Percentiles rank a stretch among this genome's conserved stretches.
phyloP scores from a whole-genome alignment of 2,329 filamentous ascomycete genomes.

The Talaromyces sp. region DNA sequence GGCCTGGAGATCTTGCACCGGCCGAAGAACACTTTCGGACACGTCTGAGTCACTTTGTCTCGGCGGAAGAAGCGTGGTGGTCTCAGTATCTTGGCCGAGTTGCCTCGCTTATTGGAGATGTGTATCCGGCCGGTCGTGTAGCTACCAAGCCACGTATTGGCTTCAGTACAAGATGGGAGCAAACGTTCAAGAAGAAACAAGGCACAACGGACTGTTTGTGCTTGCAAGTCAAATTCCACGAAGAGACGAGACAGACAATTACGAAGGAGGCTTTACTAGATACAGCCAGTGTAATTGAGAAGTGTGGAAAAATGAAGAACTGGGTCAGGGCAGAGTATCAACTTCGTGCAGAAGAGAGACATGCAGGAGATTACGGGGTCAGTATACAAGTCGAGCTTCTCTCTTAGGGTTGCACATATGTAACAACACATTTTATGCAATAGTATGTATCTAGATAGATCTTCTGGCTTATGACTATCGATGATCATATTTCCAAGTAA shows the following conservation, averaged over 20 bases:
- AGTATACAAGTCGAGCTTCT: slow-evolving; percentile 34
- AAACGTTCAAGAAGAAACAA: slow-evolving; percentile 39
- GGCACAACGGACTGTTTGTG: slow-evolving; percentile 42
- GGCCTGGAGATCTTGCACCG: slow-evolving; percentile 63
- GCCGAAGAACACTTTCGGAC: slow-evolving; percentile 55
- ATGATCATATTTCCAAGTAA: background rate
- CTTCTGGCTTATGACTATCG: background rate
- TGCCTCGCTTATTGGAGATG: slow-evolving; percentile 54
- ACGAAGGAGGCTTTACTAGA: slow-evolving; percentile 38
- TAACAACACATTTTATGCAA: background rate
- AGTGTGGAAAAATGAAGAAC: slow-evolving; percentile 60
- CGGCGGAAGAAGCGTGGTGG: slow-evolving; percentile 61
- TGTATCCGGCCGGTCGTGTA: slow-evolving; percentile 59
- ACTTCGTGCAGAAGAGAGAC: slow-evolving; percentile 15
- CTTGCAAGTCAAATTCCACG: slow-evolving; percentile 45
- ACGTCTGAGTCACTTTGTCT: slow-evolving; percentile 53
- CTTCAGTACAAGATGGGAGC: slow-evolving; percentile 43
- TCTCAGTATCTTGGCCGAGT: slow-evolving; percentile 61
- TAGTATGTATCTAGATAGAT: background rate
- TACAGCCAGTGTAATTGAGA: slow-evolving; percentile 44
- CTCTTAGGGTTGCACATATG: background rate
- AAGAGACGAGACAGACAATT: slow-evolving; percentile 35
- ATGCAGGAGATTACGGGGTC: slow-evolving; percentile 41
- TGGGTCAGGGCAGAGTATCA: slow-evolving; percentile 39
- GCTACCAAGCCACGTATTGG: slow-evolving; percentile 34